Conservation (phyloP, 2,329 filamentous ascomycete genomes). For the Claviceps capensis region DNA sequence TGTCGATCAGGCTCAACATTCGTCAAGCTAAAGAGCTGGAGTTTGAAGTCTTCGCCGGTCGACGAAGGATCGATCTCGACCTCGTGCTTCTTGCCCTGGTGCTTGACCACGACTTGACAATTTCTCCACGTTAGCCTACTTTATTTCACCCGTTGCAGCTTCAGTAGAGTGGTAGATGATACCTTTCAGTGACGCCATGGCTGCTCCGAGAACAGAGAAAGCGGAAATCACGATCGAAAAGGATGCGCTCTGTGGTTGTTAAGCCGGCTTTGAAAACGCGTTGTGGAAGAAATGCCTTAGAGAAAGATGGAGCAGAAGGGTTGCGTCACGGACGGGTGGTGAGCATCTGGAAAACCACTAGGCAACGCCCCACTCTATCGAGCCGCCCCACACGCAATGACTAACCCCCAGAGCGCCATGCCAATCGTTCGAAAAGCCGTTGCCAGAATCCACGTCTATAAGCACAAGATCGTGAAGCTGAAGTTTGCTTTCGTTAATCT, state of each 20-base stretch:
- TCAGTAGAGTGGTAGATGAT: constrained; percentile 12
- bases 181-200: constrained; percentile 42
- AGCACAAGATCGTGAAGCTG: no score
- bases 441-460: not conserved
- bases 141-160: not conserved
- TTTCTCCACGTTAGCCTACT: constrained; percentile 8
- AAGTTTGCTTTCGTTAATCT: not conserved
- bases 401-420: not conserved
- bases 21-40: constrained; percentile 87
- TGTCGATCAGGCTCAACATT: constrained; percentile 93
- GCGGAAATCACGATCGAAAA: not conserved
- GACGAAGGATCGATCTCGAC: constrained; percentile 77
- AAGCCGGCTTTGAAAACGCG: not conserved
- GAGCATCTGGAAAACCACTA: not conserved
- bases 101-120: constrained; percentile 70
- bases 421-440: not conserved
- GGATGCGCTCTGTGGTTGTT: not conserved
- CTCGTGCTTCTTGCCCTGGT: constrained; percentile 89
- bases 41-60: constrained; percentile 87
- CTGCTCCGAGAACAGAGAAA: not conserved
- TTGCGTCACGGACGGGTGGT: constrained; percentile 1
- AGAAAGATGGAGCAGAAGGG: not conserved
- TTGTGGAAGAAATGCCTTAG: not conserved
- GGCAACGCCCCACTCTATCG: not conserved
- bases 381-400: not conserved